A percentile compares a stretch with the other conserved stretches of the same genome.
Evolutionary conservation across 2,329 filamentous ascomycete species (phyloP).

Genomic region (Parastagonospora nodorum): DNA sequence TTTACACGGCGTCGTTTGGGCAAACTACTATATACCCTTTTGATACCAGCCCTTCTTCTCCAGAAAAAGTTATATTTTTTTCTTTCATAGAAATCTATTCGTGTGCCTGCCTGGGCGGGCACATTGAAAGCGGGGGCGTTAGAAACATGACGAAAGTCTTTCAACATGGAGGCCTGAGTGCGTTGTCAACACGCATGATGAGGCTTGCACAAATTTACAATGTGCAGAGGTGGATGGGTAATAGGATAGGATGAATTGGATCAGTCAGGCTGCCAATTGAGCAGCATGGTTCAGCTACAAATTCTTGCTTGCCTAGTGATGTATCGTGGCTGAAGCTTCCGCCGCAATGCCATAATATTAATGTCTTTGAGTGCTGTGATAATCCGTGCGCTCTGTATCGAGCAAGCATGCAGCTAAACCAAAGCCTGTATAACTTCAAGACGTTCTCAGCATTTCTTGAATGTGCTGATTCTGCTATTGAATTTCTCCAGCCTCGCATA

Average conservation of each 20-base stretch:
- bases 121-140: not conserved
- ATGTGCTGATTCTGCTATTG: no score
- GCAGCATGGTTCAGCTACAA: not conserved
- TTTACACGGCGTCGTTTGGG: slow-evolving; percentile 42
- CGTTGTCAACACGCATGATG: slow-evolving; percentile 35
- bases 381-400: no score
- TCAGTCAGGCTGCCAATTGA: not conserved
- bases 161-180: slow-evolving; percentile 33
- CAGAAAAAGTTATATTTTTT: slow-evolving; percentile 40
- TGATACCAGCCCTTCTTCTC: slow-evolving; percentile 36
- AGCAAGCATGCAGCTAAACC: no score
- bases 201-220: slow-evolving; percentile 9
- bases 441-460: no score
- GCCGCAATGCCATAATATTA: no score
- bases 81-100: slow-evolving; percentile 25
- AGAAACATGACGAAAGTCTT: slow-evolving; percentile 13
- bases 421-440: no score
- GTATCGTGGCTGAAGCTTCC: no score
- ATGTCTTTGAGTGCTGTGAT: no score
- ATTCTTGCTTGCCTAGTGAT: no score
- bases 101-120: slow-evolving; percentile 19
- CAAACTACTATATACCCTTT: slow-evolving; percentile 30
- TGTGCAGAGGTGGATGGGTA: not conserved
- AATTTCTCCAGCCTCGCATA: no score
- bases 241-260: not conserved